These are phyloP conservation scores for Mortierella claussenii DNA, from an alignment of 192 early-diverging fungal species.

Conservation along the genomic window DNA sequence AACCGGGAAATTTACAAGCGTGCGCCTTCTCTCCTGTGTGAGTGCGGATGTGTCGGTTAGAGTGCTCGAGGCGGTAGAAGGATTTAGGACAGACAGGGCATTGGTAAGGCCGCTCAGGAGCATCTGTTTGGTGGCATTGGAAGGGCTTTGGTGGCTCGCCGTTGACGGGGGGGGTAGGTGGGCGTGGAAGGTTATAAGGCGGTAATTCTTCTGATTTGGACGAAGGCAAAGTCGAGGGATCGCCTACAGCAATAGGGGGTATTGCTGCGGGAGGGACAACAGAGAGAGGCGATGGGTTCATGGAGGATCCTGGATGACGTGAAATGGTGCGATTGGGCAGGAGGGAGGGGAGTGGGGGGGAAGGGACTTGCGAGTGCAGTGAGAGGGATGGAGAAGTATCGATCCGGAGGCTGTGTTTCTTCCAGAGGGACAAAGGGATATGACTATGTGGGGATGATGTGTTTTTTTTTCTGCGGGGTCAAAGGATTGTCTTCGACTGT, in stretches of 20 bases:
- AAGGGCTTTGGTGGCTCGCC: slow-evolving; percentile 49
- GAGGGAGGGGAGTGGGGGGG: not conserved
- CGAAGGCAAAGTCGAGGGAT: not conserved
- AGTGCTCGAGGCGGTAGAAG: slow-evolving; percentile 81
- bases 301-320: not conserved
- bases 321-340: not conserved
- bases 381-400: slow-evolving; percentile 12
- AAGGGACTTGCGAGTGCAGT: not conserved
- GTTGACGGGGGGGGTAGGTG: slow-evolving; percentile 26
- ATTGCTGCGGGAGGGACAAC: slow-evolving; percentile 6
- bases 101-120: slow-evolving; percentile 71
- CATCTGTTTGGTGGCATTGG: slow-evolving; percentile 44
- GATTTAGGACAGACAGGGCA: slow-evolving; percentile 79
- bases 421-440: not conserved
- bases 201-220: slow-evolving; percentile 7
- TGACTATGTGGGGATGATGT: slow-evolving; percentile 7
- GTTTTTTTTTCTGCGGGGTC: slow-evolving; percentile 20
- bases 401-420: slow-evolving; percentile 30
- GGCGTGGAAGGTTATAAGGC: slow-evolving; percentile 23
- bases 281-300: slow-evolving; percentile 6
- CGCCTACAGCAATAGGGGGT: not conserved
- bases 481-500: too few relatives aligned
- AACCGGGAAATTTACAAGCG: slow-evolving; percentile 77
- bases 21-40: slow-evolving; percentile 91
- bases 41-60: slow-evolving; percentile 84